Evolutionary conservation across 202 grass and related monocot species (phyloP).

Genomic region (Alloteropsis angusta): DNA sequence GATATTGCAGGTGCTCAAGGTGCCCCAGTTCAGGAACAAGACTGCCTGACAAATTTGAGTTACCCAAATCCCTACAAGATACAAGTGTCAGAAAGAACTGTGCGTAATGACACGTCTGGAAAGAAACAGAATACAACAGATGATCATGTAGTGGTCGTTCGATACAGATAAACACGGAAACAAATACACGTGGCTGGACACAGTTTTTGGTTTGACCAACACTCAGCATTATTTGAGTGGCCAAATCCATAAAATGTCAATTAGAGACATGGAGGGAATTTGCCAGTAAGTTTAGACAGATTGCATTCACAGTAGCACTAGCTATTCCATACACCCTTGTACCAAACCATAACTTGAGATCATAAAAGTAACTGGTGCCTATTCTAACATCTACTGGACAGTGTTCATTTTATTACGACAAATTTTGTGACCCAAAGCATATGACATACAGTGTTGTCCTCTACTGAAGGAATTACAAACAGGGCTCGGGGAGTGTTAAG

Average conservation of each 20-base stretch:
- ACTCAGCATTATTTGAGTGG: neutral
- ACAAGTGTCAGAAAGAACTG: neutral
- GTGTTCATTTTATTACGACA: neutral
- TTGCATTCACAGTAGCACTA: neutral
- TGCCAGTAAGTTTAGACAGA: neutral
- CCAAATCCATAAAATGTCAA: neutral
- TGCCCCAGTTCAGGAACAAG: slow-evolving; percentile 51
- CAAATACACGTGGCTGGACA: neutral
- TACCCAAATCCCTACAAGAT: slow-evolving; percentile 56
- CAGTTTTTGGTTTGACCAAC: neutral
- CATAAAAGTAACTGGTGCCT: neutral
- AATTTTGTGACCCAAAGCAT: neutral
- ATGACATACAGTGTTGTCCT: too few species aligned
- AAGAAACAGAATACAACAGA: neutral
- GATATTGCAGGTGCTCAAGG: slow-evolving; percentile 63
- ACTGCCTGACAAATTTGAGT: slow-evolving; percentile 62
- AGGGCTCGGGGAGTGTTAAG: too few species aligned
- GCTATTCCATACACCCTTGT: neutral
- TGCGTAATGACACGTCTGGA: neutral
- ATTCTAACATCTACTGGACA: neutral
- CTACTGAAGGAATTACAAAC: too few species aligned
- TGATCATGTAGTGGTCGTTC: neutral
- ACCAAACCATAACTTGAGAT: neutral
- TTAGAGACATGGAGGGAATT: neutral
- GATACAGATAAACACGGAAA: neutral